Base-by-base conservation (phyloP, 23 red algal species). In the Gracilaria caudata region DNA sequence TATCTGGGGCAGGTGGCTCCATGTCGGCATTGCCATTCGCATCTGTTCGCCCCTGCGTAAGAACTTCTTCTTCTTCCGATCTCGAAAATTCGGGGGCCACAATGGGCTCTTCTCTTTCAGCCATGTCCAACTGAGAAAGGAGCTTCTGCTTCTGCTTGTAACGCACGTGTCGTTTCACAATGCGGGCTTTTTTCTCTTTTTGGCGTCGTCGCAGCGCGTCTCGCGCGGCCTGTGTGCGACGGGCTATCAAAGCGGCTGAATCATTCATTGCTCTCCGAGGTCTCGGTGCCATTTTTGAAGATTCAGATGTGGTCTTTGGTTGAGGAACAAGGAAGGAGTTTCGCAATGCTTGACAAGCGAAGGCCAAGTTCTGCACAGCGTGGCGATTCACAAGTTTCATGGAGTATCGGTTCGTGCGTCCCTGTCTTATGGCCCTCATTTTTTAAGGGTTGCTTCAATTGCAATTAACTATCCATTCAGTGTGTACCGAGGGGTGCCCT, bases 121-220 rank as follows among this genome's bases (percentile, higher is more conserved):
- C 20, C 43, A 32, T 4, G 0, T 53, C 77, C 64, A 91, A 26
- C 36, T 91, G 66, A 41, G 46, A 43, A 17, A 91, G 54, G 6
- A 91, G 77, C 45, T 73, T 65, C 63, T 82, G 26, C 63, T 63
- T 81, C 44, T 81, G 57, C 60, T 91, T 91, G 74, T 91, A 82
- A 9, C 43, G 51, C 49, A 82, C 87, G 29, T 91, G 87, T 51
- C 59, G 32, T 51, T 73, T 81, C 63, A 82, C 78, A 19, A 60
- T 73, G 1, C 61, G 66, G 20, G 87, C 76, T 58, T 81, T 82
- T 60, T 91, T 91, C 46, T 54, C 63, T 61, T 91, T 91, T 55
- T 91, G 87, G 2, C 87, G 76, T 14, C 78, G n/a, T 73, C 87
- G 76, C 75, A 91, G 51, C 14, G 87, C 87, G 55, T 91, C 87